Percentiles rank a stretch among this genome's conserved stretches.
These are phyloP conservation scores for Phytophthora pini DNA, from an alignment of 352 stramenopile species.

Conservation along the genomic window DNA sequence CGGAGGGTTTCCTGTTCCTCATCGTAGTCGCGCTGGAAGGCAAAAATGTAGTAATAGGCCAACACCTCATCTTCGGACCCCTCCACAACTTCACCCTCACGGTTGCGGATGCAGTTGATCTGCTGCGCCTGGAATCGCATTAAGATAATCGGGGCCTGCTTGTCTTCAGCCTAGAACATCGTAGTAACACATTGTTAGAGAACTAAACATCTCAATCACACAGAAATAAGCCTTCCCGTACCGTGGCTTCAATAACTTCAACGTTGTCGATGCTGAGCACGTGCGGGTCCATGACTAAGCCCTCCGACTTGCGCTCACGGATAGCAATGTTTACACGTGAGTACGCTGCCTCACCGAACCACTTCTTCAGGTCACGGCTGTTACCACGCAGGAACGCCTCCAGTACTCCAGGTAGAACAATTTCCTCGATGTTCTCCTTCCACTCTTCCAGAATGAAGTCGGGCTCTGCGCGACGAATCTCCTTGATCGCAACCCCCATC, in stretches of 20 bases:
- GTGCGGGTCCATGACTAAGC: slow-evolving; percentile 93
- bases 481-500: slow-evolving; percentile 94
- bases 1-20: slow-evolving; percentile 89
- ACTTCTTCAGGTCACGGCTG: slow-evolving; percentile 96
- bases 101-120: slow-evolving; percentile 99
- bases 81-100: slow-evolving; percentile 96
- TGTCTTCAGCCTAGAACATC: slow-evolving; percentile 76
- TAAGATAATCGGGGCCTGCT: slow-evolving; percentile 95
- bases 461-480: slow-evolving; percentile 96
- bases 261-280: slow-evolving; percentile 97
- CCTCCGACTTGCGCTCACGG: slow-evolving; percentile 94
- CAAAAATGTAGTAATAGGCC: slow-evolving; percentile 98
- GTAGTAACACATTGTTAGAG: slow-evolving; percentile 19
- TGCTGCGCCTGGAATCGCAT: slow-evolving; percentile 98
- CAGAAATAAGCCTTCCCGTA: slow-evolving; percentile 26
- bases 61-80: slow-evolving; percentile 97
- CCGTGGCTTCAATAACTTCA: slow-evolving; percentile 95
- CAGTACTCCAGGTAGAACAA: slow-evolving; percentile 95
- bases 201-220: not conserved
- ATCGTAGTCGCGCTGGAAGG: slow-evolving; percentile 97
- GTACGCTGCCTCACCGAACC: slow-evolving; percentile 95
- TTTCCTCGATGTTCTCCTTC: slow-evolving; percentile 94
- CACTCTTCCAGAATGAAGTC: slow-evolving; percentile 97
- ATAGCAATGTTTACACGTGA: slow-evolving; percentile 95
- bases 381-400: slow-evolving; percentile 95